Evolutionary conservation across 352 stramenopile species (phyloP).

Genomic region (Phytophthora pini): DNA sequence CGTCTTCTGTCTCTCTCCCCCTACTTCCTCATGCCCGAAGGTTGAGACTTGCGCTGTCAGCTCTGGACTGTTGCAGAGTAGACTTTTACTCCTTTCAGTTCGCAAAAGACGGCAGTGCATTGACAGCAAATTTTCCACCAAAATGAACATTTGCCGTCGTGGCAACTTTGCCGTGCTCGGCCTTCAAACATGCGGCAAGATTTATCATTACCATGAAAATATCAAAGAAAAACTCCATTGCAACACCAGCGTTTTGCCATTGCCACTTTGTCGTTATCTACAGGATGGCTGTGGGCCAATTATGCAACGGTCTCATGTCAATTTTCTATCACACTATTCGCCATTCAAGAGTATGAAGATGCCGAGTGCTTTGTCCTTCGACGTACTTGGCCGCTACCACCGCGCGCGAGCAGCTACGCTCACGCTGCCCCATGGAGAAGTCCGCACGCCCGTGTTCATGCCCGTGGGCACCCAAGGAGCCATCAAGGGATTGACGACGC

Average conservation of each 20-base stretch:
- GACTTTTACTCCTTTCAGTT: too few relatives aligned
- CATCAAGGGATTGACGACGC: conserved; percentile 93
- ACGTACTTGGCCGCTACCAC: conserved; percentile 53
- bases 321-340: conserved; percentile 25
- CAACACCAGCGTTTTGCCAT: conserved; percentile 1
- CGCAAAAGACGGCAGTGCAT: neutral
- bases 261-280: neutral
- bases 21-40: conserved; percentile 10
- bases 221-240: conserved; percentile 22
- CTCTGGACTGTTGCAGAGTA: conserved; percentile 3
- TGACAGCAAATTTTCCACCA: conserved; percentile 19
- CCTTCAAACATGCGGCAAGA: conserved; percentile 3
- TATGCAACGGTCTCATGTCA: conserved; percentile 1
- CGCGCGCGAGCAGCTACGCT: conserved; percentile 79
- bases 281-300: conserved; percentile 6
- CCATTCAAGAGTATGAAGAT: conserved; percentile 38
- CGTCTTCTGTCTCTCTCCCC: conserved; percentile 13
- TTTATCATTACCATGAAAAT: conserved; percentile 34
- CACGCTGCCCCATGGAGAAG: conserved; percentile 82
- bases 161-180: conserved; percentile 7
- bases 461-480: conserved; percentile 97
- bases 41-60: conserved; percentile 6
- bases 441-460: conserved; percentile 97
- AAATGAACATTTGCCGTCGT: conserved; percentile 29
- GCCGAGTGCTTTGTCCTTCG: conserved; percentile 55